A percentile compares a stretch with the other conserved stretches of the same genome.
These are phyloP conservation scores for Penicillium sp. DNA, from an alignment of 2,329 filamentous ascomycete species.

Conservation along the genomic window DNA sequence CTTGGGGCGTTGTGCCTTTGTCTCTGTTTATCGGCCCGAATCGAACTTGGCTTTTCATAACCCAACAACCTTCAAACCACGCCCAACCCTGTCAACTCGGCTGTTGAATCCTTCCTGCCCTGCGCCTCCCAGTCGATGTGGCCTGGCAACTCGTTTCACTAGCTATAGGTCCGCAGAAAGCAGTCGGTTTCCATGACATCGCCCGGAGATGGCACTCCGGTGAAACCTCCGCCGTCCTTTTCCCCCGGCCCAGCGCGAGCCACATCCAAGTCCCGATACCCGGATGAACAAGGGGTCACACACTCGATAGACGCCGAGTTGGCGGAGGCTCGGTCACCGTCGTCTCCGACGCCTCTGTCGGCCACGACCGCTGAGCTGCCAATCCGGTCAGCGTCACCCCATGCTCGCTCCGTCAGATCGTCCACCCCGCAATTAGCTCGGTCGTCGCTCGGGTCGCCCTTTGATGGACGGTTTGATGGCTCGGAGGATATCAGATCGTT, in stretches of 20 bases:
- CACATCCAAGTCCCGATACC: slow-evolving; percentile 60
- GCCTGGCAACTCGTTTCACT: slow-evolving; percentile 22
- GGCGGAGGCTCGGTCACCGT: slow-evolving; percentile 57
- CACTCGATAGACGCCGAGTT: slow-evolving; percentile 40
- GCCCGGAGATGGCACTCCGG: slow-evolving; percentile 61
- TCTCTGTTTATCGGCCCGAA: slow-evolving; percentile 14
- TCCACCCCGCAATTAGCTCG: slow-evolving; percentile 51
- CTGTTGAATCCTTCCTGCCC: not conserved
- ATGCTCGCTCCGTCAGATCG: slow-evolving; percentile 55
- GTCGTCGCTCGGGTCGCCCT: slow-evolving; percentile 44
- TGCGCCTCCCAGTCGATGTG: slow-evolving; percentile 28
- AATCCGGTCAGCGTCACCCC: slow-evolving; percentile 67
- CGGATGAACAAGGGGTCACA: slow-evolving; percentile 52
- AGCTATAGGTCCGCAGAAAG: slow-evolving; percentile 23
- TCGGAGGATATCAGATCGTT: slow-evolving; percentile 61
- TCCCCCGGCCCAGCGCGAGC: slow-evolving; percentile 63
- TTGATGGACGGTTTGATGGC: slow-evolving; percentile 54
- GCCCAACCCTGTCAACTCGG: slow-evolving; percentile 3
- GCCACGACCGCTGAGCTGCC: slow-evolving; percentile 66
- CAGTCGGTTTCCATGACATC: slow-evolving; percentile 63
- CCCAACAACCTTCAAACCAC: slow-evolving; percentile 16
- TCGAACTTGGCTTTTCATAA: slow-evolving; percentile 15
- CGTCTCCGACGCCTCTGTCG: slow-evolving; percentile 54
- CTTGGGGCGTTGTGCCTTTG: not conserved
- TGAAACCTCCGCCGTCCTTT: slow-evolving; percentile 68